Evolutionary conservation across 495 filamentous ascomycete species (phyloP), one percentile per base, ranked within the genome.

Genomic region (Tuber indicum): DNA sequence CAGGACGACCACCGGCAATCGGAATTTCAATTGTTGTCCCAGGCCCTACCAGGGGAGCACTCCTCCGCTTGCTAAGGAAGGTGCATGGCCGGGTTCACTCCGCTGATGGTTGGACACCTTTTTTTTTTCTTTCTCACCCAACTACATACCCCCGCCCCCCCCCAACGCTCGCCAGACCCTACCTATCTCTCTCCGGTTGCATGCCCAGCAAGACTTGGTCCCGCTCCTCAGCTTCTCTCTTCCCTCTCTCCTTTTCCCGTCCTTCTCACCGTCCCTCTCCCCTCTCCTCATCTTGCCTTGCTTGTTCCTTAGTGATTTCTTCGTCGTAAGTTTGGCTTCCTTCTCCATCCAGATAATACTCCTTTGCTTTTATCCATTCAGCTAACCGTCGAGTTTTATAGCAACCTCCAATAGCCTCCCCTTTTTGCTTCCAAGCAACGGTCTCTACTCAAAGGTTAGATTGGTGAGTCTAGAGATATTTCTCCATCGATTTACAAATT

Each of bases 221-320:
- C 39, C 73, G 47, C 52, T 80, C 73, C 76, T 77, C 73, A 49
- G 62, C 73, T 74, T 80, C 74, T 71, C 74, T 80, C 77, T 71
- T 79, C 75, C n/a, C 72, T 78, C 77, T 76, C 77, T 70, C 46
- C 62, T 78, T 79, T 80, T 77, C 36, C 75, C 77, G 76, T 76
- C 77, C 71, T 76, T 69, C 14, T 66, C 58, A n/a, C 26, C 58
- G 23, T 66, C n/a, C 16, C 32, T 66, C 58, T 66, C 26, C 58
- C 26, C 58, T 66, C 58, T 32, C 46, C 43, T 45, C 70, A 44
- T 73, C 76, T 41, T 71, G 52, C 49, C 52, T 75, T 46, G 71
- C 73, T 75, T 79, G 73, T 73, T 74, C 77, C 26, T 26, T 76
- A 44, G 58, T 42, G 21, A 44, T n/a, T 79, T 32, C 49, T 72